phyloP scores from a whole-genome alignment of 345 rosid genomes.

The Passiflora organensis region DNA sequence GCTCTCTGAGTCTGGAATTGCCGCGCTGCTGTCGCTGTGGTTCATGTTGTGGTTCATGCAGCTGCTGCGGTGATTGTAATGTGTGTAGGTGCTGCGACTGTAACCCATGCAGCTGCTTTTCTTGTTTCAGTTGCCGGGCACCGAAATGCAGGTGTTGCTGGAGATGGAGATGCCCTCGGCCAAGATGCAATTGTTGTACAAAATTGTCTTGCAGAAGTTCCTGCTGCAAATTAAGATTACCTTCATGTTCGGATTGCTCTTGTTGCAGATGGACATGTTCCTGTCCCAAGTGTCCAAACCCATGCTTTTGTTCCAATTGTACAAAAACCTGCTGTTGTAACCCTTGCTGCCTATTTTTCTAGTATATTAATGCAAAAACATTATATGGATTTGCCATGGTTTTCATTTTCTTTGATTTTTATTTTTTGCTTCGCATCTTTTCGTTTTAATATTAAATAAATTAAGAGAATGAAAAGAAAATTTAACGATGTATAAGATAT shows the following conservation, averaged over 20 bases:
- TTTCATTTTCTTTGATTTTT: no score
- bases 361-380: background rate
- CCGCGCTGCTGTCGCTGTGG: constrained; percentile 43
- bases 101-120: constrained; percentile 18
- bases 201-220: constrained; percentile 30
- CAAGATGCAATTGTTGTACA: constrained; percentile 39
- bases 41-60: background rate
- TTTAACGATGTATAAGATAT: no score
- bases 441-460: no score
- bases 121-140: constrained; percentile 21
- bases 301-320: background rate
- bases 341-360: constrained; percentile 6
- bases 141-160: constrained; percentile 40
- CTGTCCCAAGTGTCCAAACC: constrained; percentile 50
- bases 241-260: constrained; percentile 44
- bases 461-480: no score
- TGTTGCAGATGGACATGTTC: constrained; percentile 40
- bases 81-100: constrained; percentile 21
- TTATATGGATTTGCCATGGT: no score
- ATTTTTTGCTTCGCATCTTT: no score
- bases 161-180: constrained; percentile 28
- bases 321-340: constrained; percentile 2
- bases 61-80: constrained; percentile 15
- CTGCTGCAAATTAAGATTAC: constrained; percentile 41
- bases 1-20: constrained; percentile 38